These are phyloP conservation scores for Torulaspora pretoriensis DNA, from an alignment of 1,139 yeast species.

Conservation along the genomic window DNA sequence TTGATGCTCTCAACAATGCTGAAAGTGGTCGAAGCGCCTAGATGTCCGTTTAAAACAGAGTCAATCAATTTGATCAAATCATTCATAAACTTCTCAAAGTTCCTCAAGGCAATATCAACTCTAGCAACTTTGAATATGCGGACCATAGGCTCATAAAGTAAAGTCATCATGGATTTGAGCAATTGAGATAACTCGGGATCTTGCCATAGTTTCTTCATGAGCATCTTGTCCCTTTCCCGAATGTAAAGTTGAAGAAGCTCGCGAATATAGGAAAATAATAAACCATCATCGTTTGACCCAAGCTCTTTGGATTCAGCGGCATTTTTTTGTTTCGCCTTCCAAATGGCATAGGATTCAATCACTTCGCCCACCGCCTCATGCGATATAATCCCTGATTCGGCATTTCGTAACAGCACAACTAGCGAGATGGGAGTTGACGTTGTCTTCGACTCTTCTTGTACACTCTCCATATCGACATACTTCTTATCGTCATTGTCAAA, in stretches of 20 bases:
- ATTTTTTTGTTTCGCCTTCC: constrained; percentile 38
- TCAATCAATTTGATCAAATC: constrained; percentile 58
- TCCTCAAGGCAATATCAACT: constrained; percentile 68
- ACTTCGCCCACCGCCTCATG: constrained; percentile 28
- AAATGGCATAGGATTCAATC: constrained; percentile 35
- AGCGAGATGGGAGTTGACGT: constrained; percentile 39
- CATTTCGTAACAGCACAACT: constrained; percentile 31
- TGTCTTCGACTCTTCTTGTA: constrained; percentile 39
- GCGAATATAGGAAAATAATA: constrained; percentile 46
- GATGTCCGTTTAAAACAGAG: constrained; percentile 41
- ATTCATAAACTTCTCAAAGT: constrained; percentile 66
- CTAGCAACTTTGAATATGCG: constrained; percentile 71
- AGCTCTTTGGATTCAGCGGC: neutral
- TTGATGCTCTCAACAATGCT: constrained; percentile 63
- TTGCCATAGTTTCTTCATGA: constrained; percentile 73
- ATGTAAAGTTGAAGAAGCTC: constrained; percentile 62
- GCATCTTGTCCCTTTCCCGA: constrained; percentile 69
- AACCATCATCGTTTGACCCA: constrained; percentile 8
- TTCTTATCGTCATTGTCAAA: constrained; percentile 35
- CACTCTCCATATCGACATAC: constrained; percentile 30
- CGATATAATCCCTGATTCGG: constrained; percentile 20
- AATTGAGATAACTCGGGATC: constrained; percentile 74
- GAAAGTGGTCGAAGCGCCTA: constrained; percentile 40
- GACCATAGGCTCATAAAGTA: constrained; percentile 82
- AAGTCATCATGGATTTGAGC: constrained; percentile 64